Conservation (phyloP, 331 rosid genomes). For the Saraca asoca region DNA sequence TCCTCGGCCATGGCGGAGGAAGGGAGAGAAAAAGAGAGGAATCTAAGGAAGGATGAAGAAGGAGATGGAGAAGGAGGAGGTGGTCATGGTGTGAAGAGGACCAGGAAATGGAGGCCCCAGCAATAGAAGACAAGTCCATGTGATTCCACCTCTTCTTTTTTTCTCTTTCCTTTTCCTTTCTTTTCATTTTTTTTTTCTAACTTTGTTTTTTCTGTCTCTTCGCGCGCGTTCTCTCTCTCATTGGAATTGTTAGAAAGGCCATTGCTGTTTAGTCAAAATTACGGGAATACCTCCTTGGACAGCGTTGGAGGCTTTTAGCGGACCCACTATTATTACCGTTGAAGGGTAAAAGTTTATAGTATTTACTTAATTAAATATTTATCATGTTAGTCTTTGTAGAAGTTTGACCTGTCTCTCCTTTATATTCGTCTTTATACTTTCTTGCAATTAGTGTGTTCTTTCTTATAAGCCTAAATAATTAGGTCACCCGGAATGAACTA, state of each 20-base stretch:
- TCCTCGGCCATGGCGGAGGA: slow-evolving; percentile 74
- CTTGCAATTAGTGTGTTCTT: too few relatives aligned
- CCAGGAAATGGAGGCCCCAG: slow-evolving; percentile 51
- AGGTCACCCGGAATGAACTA: too few relatives aligned
- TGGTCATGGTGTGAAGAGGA: slow-evolving; percentile 40
- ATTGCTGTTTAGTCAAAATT: slow-evolving; percentile 7
- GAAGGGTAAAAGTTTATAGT: too few relatives aligned
- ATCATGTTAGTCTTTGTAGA: too few relatives aligned
- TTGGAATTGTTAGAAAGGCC: background rate
- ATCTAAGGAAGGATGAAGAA: slow-evolving; percentile 28
- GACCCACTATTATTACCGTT: too few relatives aligned
- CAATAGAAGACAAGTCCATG: slow-evolving; percentile 79
- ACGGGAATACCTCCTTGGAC: background rate
- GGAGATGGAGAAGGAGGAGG: slow-evolving; percentile 32
- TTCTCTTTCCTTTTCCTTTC: slow-evolving; percentile 26
- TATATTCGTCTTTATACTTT: too few relatives aligned
- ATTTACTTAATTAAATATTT: too few relatives aligned
- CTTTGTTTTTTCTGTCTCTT: slow-evolving; percentile 15
- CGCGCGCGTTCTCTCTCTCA: background rate
- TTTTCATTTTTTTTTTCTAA: slow-evolving; percentile 11
- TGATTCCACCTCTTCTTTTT: slow-evolving; percentile 73
- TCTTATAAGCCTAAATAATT: too few relatives aligned
- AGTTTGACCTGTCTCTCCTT: too few relatives aligned
- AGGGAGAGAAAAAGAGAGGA: slow-evolving; percentile 27
- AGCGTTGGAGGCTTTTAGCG: too few relatives aligned